These are phyloP conservation scores for Juncus effusus DNA, from an alignment of 176 grass and related monocot species.

Conservation along the genomic window DNA sequence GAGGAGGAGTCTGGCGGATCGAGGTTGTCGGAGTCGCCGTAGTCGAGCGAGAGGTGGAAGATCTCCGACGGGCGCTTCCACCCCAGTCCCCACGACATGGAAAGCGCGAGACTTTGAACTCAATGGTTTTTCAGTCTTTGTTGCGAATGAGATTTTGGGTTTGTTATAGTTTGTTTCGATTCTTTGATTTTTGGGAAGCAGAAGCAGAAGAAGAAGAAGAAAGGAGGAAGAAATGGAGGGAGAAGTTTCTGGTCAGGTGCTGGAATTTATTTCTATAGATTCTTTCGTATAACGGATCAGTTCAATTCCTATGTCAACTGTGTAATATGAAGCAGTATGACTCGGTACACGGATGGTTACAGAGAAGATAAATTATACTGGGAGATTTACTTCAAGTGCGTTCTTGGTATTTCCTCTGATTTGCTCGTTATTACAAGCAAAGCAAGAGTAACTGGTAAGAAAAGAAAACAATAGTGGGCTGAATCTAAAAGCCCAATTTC, in stretches of 20 bases:
- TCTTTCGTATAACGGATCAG: too few species aligned
- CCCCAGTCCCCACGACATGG: conserved; percentile 95
- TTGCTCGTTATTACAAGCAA: too few species aligned
- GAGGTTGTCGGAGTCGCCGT: conserved; percentile 48
- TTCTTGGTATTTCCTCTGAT: too few species aligned
- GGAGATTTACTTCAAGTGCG: too few species aligned
- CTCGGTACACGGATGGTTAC: too few species aligned
- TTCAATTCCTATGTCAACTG: neutral
- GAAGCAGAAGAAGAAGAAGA: conserved; percentile 2
- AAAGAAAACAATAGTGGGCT: too few species aligned
- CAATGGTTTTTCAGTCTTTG: too few species aligned
- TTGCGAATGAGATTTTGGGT: too few species aligned
- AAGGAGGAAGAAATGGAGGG: conserved; percentile 3
- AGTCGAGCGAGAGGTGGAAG: conserved; percentile 95
- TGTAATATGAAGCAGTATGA: conserved; percentile 1
- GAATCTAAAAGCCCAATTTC: too few species aligned
- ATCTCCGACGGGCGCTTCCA: conserved; percentile 97
- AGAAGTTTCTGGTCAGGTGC: conserved; percentile 3
- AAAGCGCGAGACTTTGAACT: neutral
- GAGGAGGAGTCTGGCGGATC: conserved; percentile 25
- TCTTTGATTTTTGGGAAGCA: conserved; percentile 11
- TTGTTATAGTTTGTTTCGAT: too few species aligned
- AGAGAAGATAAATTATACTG: too few species aligned
- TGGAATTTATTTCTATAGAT: conserved; percentile 2
- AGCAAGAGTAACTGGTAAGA: too few species aligned